Evolutionary conservation across 1,284 basidiomycete species (phyloP).

Genomic region (Trametes polyzona): DNA sequence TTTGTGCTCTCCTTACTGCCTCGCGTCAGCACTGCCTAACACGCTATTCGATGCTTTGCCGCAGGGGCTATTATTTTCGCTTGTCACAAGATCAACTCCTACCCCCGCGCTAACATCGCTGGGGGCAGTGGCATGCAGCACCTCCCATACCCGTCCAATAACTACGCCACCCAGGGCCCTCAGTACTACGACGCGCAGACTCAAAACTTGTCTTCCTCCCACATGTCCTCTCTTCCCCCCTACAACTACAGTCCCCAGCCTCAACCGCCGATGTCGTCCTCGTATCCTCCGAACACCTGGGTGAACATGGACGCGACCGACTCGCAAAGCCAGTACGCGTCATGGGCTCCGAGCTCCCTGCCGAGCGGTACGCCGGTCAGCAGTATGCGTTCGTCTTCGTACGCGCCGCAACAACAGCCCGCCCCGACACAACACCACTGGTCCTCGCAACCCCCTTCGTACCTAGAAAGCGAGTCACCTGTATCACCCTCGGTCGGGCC

Average conservation of each 20-base stretch:
- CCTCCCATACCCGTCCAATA: slow-evolving; percentile 28
- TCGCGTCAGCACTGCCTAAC: slow-evolving; percentile 12
- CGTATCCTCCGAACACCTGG: slow-evolving; percentile 57
- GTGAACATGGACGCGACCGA: slow-evolving; percentile 42
- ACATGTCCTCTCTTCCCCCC: slow-evolving; percentile 32
- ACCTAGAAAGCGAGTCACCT: slow-evolving; percentile 28
- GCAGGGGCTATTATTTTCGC: slow-evolving; percentile 81
- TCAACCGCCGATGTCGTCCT: slow-evolving; percentile 41
- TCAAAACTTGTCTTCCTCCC: slow-evolving; percentile 49
- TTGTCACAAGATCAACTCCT: slow-evolving; percentile 71
- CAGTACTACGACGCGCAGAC: slow-evolving; percentile 50
- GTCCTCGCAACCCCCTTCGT: slow-evolving; percentile 34
- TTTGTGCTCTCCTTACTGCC: slow-evolving; percentile 42
- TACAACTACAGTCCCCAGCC: slow-evolving; percentile 43
- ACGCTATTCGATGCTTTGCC: slow-evolving; percentile 12
- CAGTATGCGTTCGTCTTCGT: slow-evolving; percentile 53
- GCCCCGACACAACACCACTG: slow-evolving; percentile 33
- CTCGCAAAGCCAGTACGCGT: slow-evolving; percentile 39
- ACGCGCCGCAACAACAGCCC: slow-evolving; percentile 41
- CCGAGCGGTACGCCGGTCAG: slow-evolving; percentile 41
- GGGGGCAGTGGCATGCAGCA: slow-evolving; percentile 29
- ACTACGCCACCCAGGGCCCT: slow-evolving; percentile 40
- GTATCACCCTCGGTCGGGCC: slow-evolving; percentile 25
- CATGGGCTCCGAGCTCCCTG: slow-evolving; percentile 44
- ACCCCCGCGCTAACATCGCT: slow-evolving; percentile 44